These are phyloP conservation scores for Botrytis aclada DNA, from an alignment of 2,329 filamentous ascomycete genomes.

Conservation along the genomic window DNA sequence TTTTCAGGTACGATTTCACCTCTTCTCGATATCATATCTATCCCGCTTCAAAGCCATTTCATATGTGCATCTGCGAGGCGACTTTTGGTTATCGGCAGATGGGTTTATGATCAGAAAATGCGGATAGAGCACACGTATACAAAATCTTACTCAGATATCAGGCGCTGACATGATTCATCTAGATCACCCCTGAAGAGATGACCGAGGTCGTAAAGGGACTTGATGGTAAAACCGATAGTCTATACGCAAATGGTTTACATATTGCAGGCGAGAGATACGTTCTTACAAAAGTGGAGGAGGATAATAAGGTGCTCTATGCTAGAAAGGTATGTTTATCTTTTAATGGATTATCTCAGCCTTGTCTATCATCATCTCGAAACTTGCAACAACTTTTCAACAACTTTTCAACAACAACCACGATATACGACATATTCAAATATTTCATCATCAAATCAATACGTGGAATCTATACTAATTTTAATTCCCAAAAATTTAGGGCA, in stretches of 20 bases:
- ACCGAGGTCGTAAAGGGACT: slow-evolving; percentile 56
- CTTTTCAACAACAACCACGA: background rate
- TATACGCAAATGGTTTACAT: slow-evolving; percentile 70
- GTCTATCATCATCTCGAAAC: background rate
- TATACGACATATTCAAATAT: too few species aligned
- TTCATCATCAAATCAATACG: background rate
- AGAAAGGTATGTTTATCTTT: slow-evolving; percentile 65
- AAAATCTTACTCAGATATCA: background rate
- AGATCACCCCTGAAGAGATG: slow-evolving; percentile 59
- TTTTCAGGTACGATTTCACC: slow-evolving; percentile 49
- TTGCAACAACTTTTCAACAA: background rate
- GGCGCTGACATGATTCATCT: slow-evolving; percentile 27
- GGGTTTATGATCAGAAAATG: background rate
- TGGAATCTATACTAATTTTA: slow-evolving; percentile 5
- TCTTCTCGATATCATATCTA: background rate
- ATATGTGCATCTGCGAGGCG: background rate
- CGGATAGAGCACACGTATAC: background rate
- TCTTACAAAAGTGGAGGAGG: slow-evolving; percentile 69
- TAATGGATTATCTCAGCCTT: background rate
- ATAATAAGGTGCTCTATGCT: slow-evolving; percentile 67
- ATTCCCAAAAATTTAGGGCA: slow-evolving; percentile 53
- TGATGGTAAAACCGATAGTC: slow-evolving; percentile 51
- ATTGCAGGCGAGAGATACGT: slow-evolving; percentile 77
- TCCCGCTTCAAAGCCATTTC: background rate
- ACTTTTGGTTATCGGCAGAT: background rate